Base-by-base conservation (phyloP, 139 green algal species). In the Coccomyxa sp. region DNA sequence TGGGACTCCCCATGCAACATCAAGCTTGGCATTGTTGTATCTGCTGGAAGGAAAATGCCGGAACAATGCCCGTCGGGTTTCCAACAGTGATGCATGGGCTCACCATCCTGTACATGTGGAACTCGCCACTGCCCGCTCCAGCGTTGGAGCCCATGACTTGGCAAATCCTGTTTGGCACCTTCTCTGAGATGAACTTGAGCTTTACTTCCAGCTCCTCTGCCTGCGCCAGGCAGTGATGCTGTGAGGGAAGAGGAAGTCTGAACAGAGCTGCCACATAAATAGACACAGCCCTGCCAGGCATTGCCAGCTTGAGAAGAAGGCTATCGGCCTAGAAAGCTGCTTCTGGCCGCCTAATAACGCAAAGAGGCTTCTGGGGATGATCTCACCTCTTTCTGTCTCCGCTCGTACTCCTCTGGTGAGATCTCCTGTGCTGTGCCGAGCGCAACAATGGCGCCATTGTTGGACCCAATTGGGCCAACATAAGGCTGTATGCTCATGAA, bases 51-150 rank as follows among this genome's bases (percentile, higher is more conserved):
- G 22, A 55, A 55, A 39, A 39, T 12, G 24, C n/a, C n/a, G n/a
- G n/a, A n/a, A n/a, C n/a, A 7, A 58, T 34, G 36, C 37, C 35
- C 2, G 24, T 29, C 44, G 24, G 55, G 9, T 72, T 39, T 54
- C n/a, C n/a, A n/a, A n/a, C n/a, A n/a, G n/a, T n/a, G n/a, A n/a
- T n/a, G n/a, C n/a, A 80, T 40, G 8, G 9, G 24, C 79, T 31
- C 55, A 90, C 88, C 78, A 88, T 89, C 24, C 93, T 75, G 73
- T 97, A 97, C 75, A 92, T 92, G 78, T 97, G 93, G 75, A 97
- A 97, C 64, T 97, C 93, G 29, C 93, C 90, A 72, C 89, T 95
- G 70, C 92, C 92, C n/a, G 93, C 93, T 8, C 93, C 93, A 33
- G 93, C 93, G 78, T 89, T 91, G 74, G 87, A 94, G 81, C 93